A percentile compares a stretch with the other conserved stretches of the same genome.
Conservation (phyloP, 768 basidiomycete species). For the Lentinula aciculospora region DNA sequence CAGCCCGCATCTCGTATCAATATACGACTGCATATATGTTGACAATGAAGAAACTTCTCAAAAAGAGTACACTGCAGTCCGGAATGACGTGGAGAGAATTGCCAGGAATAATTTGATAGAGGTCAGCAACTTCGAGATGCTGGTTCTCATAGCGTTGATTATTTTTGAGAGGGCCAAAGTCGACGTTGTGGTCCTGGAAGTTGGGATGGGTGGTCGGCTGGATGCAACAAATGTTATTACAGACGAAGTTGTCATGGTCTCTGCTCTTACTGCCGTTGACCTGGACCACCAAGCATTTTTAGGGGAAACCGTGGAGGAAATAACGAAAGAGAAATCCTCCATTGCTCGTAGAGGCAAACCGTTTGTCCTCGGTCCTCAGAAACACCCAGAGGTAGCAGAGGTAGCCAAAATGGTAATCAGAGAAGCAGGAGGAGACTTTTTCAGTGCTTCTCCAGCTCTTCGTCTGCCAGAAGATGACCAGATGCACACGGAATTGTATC, state of each 20-base stretch:
- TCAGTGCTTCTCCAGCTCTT: slow-evolving; percentile 28
- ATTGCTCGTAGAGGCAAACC: slow-evolving; percentile 63
- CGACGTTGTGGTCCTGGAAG: slow-evolving; percentile 85
- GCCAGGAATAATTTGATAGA: slow-evolving; percentile 36
- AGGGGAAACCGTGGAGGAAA: slow-evolving; percentile 67
- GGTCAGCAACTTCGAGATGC: slow-evolving; percentile 77
- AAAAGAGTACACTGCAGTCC: slow-evolving; percentile 40
- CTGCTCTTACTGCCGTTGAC: slow-evolving; percentile 83
- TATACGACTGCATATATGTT: slow-evolving; percentile 73
- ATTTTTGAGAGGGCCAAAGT: slow-evolving; percentile 67
- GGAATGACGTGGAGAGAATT: slow-evolving; percentile 40
- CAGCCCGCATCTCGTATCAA: slow-evolving; percentile 81
- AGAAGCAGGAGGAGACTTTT: slow-evolving; percentile 34
- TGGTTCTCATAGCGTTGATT: slow-evolving; percentile 75
- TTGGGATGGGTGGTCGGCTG: slow-evolving; percentile 88
- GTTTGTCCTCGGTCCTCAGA: slow-evolving; percentile 66
- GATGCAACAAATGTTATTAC: slow-evolving; percentile 94
- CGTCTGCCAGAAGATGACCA: not conserved
- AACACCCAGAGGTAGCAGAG: slow-evolving; percentile 38
- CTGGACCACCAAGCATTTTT: slow-evolving; percentile 92
- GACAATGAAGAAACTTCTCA: slow-evolving; percentile 47
- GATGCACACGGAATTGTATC: not conserved
- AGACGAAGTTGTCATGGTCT: slow-evolving; percentile 60
- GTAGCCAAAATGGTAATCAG: slow-evolving; percentile 39
- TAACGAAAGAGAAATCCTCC: slow-evolving; percentile 78